Base-by-base conservation (phyloP, 2,329 filamentous ascomycete genomes). In the Diaporthe eres region DNA sequence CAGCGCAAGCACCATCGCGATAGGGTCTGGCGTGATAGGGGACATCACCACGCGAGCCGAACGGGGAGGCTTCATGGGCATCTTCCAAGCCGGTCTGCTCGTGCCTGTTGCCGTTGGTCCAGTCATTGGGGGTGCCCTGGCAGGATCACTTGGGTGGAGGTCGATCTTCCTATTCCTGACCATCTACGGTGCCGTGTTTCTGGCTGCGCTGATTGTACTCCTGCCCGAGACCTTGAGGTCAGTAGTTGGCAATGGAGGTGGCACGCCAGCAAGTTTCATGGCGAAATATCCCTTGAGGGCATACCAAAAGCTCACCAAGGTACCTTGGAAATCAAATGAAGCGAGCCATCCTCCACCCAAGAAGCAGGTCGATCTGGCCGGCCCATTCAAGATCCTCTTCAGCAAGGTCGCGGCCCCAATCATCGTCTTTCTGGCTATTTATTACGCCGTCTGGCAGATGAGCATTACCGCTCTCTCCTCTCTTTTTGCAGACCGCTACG, bases 321-420 rank as follows among this genome's bases (percentile, higher is more conserved):
- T 60, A 15, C 67, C 17, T 34, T 72, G 74, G 25, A 74, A 47
- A 19, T 67, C 65, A 34, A 47, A 72, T n/a, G 71, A 67, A 10
- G 44, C 28, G 12, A 61, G 61, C 37, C n/a, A 71, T 19, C 55
- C 71, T 7, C 71, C 42, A 1, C 22, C 51, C 17, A 74, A 70
- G 42, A 44, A 74, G 4, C 71, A n/a, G 9, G 25, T 77, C 58
- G 95, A 94, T 81, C 96, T 98, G 83, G 91, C 97, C 76, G 95
- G 98, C 84, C 98, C 98, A 83, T 87, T 98, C 77, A 92, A 91
- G 79, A 95, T 97, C 0, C 90, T 95, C 76, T 88, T 92, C 78
- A 97, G 97, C 86, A 94, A 96, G 80, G 94, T 98, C 84, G 90
- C 98, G 60, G 85, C 84, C 2, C 78, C 89, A 13, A 81, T 91